phyloP scores from a whole-genome alignment of 768 basidiomycete species.

The Suillus plorans region DNA sequence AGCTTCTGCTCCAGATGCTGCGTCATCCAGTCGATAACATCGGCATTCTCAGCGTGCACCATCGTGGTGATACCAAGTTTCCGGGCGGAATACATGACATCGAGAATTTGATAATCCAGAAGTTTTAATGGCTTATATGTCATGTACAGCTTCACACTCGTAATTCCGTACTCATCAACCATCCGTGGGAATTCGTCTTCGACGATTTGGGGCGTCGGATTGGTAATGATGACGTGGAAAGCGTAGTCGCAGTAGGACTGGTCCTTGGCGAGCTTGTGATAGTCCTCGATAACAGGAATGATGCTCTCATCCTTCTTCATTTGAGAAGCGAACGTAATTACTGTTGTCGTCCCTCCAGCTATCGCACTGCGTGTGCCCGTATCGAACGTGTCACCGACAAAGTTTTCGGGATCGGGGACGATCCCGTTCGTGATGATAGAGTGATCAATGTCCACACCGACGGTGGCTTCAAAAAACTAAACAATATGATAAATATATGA shows the following conservation, averaged over 20 bases:
- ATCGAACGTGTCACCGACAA: slow-evolving; percentile 31
- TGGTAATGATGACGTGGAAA: slow-evolving; percentile 36
- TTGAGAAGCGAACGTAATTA: slow-evolving; percentile 37
- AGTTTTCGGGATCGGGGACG: slow-evolving; percentile 11
- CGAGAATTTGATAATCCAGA: slow-evolving; percentile 31
- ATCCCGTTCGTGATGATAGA: slow-evolving; percentile 7
- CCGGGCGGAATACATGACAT: slow-evolving; percentile 31
- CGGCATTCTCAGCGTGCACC: slow-evolving; percentile 19
- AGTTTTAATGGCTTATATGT: slow-evolving; percentile 35
- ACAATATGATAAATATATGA: neutral
- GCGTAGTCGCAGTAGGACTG: slow-evolving; percentile 31
- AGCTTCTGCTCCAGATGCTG: slow-evolving; percentile 15
- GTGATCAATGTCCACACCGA: slow-evolving; percentile 3
- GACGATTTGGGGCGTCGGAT: slow-evolving; percentile 31
- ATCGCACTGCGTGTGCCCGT: slow-evolving; percentile 31
- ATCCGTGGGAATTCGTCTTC: slow-evolving; percentile 32
- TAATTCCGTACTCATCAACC: slow-evolving; percentile 33
- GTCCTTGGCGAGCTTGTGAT: slow-evolving; percentile 31
- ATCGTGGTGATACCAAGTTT: slow-evolving; percentile 19
- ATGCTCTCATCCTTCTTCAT: slow-evolving; percentile 18
- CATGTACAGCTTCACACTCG: slow-evolving; percentile 36
- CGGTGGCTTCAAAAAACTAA: slow-evolving; percentile 8
- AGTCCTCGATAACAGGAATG: slow-evolving; percentile 30
- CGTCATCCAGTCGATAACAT: slow-evolving; percentile 21
- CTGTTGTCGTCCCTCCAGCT: slow-evolving; percentile 35